phyloP scores from a whole-genome alignment of 83 land plant species.

The Larix sibirica region DNA sequence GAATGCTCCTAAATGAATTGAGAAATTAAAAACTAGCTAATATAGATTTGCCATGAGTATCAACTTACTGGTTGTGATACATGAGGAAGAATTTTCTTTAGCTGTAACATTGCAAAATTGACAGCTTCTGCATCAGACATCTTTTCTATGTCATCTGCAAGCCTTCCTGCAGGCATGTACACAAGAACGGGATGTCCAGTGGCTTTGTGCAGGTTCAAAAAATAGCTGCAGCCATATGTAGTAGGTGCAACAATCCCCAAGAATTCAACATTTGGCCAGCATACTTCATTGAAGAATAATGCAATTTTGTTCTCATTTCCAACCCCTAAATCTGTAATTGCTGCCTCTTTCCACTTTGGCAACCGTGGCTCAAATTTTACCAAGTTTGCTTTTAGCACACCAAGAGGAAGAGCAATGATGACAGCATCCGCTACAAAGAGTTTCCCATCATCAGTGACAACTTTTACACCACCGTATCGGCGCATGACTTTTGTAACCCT shows the following conservation, averaged over 20 bases:
- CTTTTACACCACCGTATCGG: conserved; percentile 47
- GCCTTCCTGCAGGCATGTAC: conserved; percentile 75
- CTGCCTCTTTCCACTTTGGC: conserved; percentile 82
- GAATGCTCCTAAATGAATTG: too few relatives aligned
- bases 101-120: conserved; percentile 67
- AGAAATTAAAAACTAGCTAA: too few relatives aligned
- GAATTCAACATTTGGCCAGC: conserved; percentile 92
- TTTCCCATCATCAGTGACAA: conserved; percentile 59
- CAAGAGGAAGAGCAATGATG: conserved; percentile 76
- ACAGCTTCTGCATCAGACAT: conserved; percentile 75
- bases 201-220: conserved; percentile 92
- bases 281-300: conserved; percentile 59
- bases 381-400: conserved; percentile 73
- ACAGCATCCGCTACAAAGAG: conserved; percentile 81
- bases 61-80: conserved; percentile 65
- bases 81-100: conserved; percentile 80
- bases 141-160: conserved; percentile 82
- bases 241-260: conserved; percentile 81
- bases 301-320: conserved; percentile 93
- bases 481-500: conserved; percentile 66
- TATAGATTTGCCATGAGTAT: too few relatives aligned
- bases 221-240: conserved; percentile 85
- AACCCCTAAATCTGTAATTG: conserved; percentile 75
- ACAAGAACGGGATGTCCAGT: conserved; percentile 87
- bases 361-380: conserved; percentile 76